Conservation (phyloP, 163 green algal species). For the Scenedesmus sp. region DNA sequence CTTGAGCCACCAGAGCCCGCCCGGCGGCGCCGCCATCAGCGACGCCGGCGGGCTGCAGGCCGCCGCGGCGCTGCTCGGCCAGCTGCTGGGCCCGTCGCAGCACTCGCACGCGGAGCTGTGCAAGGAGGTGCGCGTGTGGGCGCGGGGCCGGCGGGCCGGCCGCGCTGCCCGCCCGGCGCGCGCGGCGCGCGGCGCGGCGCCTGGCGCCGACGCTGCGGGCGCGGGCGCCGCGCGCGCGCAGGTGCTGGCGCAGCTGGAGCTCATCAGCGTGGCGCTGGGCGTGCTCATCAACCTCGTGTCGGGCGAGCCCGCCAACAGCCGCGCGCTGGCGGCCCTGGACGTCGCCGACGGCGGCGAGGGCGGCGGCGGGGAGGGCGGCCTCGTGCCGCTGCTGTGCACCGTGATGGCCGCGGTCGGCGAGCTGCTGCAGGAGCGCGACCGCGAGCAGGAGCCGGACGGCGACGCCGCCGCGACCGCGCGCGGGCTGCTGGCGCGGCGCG, state of each 20-base stretch:
- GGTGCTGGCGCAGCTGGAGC: slow-evolving; percentile 38
- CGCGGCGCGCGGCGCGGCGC: background rate
- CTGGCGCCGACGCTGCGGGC: background rate
- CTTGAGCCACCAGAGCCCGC: slow-evolving; percentile 56
- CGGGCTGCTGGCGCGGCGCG: background rate
- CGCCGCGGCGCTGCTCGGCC: slow-evolving; percentile 40
- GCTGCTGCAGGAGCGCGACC: slow-evolving; percentile 5
- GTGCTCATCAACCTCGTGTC: slow-evolving; percentile 64
- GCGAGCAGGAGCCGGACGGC: background rate
- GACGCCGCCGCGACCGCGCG: background rate
- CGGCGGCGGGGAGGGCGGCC: background rate
- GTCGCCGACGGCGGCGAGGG: slow-evolving; percentile 8
- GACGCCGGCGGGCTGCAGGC: slow-evolving; percentile 40
- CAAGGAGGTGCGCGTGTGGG: slow-evolving; percentile 34
- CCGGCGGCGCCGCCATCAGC: slow-evolving; percentile 42
- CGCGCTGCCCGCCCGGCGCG: too few species aligned
- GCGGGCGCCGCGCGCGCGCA: background rate
- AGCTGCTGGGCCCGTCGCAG: slow-evolving; percentile 1
- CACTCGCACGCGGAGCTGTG: slow-evolving; percentile 9
- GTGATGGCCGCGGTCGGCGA: slow-evolving; percentile 33
- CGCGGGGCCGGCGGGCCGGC: too few species aligned
- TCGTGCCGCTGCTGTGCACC: slow-evolving; percentile 50
- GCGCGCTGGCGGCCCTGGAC: slow-evolving; percentile 3
- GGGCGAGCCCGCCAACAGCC: slow-evolving; percentile 30
- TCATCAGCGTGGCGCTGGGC: slow-evolving; percentile 54